Percentiles rank a stretch among this genome's conserved stretches.
Conservation (phyloP, 148 eudicot species). For the Rhododendron ovatum region DNA sequence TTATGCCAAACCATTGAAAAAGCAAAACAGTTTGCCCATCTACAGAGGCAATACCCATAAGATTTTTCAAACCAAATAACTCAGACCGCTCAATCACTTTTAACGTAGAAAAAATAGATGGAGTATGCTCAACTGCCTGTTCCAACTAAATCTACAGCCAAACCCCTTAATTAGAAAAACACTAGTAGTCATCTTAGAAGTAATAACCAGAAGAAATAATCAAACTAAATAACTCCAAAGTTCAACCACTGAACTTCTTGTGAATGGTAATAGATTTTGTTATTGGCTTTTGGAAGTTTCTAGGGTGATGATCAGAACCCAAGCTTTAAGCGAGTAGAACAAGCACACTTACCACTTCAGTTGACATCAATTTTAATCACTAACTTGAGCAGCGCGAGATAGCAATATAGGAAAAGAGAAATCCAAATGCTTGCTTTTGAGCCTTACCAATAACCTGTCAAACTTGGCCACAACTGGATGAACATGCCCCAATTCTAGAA, state of each 20-base stretch:
- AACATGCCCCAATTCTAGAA: constrained; percentile 47
- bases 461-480: constrained; percentile 57
- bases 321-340: not conserved
- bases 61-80: not conserved
- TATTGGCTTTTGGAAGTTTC: not conserved
- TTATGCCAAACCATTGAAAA: not conserved
- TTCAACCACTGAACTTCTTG: not conserved
- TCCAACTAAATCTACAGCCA: not conserved
- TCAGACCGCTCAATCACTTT: not conserved
- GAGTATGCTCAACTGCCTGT: not conserved
- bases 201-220: not conserved
- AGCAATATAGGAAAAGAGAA: not conserved
- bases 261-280: not conserved
- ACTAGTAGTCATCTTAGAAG: not conserved
- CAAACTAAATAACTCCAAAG: not conserved
- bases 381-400: not conserved
- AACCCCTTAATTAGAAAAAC: not conserved
- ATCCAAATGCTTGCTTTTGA: constrained; percentile 3
- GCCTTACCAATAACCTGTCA: constrained; percentile 80
- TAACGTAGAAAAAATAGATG: not conserved
- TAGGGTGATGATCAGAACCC: not conserved
- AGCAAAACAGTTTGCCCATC: not conserved
- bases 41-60: not conserved
- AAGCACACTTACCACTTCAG: not conserved
- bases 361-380: not conserved